These are phyloP conservation scores for Plasmodium vinckei DNA, from an alignment of 169 alveolate genomes.

Conservation along the genomic window DNA sequence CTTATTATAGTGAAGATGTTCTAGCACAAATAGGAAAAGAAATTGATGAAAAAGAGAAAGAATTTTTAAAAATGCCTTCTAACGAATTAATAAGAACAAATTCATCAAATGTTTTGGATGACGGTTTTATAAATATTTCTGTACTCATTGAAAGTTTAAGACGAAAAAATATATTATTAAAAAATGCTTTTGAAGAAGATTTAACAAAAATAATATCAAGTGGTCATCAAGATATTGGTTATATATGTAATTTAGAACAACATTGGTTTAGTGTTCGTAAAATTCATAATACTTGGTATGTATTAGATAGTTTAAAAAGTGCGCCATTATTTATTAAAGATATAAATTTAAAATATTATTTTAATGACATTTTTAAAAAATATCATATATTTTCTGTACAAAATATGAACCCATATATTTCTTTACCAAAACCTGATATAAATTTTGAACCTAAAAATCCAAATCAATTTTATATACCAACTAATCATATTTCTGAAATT, in stretches of 20 bases:
- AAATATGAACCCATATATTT: slow-evolving; percentile 60
- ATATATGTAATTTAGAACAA: slow-evolving; percentile 84
- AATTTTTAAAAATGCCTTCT: slow-evolving; percentile 35
- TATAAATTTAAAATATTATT: slow-evolving; percentile 52
- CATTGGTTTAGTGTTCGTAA: slow-evolving; percentile 88
- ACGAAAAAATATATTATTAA: slow-evolving; percentile 66
- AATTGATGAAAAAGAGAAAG: slow-evolving; percentile 82
- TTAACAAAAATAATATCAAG: slow-evolving; percentile 82
- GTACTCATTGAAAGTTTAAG: slow-evolving; percentile 83
- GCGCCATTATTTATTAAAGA: slow-evolving; percentile 80
- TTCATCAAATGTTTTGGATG: slow-evolving; percentile 83
- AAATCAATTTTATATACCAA: slow-evolving; percentile 64
- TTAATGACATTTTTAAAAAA: slow-evolving; percentile 60
- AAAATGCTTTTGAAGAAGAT: slow-evolving; percentile 74
- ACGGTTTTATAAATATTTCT: slow-evolving; percentile 84
- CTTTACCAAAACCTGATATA: slow-evolving; percentile 68
- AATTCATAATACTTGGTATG: slow-evolving; percentile 86
- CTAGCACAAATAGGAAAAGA: slow-evolving; percentile 85
- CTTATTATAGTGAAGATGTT: slow-evolving; percentile 80
- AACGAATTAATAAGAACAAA: slow-evolving; percentile 63
- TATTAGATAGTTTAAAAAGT: slow-evolving; percentile 84
- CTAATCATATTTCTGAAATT: slow-evolving; percentile 52
- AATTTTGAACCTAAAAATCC: slow-evolving; percentile 61
- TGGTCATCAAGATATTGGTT: slow-evolving; percentile 83
- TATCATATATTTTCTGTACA: slow-evolving; percentile 75